Conservation (phyloP, 108 stramenopile species). For the Tribonema minus region DNA sequence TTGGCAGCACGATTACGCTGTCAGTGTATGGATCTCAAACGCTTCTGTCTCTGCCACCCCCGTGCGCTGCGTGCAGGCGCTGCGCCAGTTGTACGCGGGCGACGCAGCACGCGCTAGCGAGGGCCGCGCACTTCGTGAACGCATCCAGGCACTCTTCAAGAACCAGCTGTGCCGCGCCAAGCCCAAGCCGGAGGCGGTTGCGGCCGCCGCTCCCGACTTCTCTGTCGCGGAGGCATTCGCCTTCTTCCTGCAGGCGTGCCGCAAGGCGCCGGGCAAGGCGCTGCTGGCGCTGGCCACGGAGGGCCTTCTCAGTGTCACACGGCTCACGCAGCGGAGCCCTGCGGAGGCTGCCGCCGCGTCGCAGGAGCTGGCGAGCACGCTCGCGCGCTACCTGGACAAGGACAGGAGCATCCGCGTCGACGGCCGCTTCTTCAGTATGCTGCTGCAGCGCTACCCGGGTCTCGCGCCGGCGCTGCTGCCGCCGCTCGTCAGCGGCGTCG, state of each 20-base stretch:
- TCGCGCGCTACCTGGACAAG: neutral
- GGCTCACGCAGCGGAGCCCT: neutral
- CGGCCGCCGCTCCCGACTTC: neutral
- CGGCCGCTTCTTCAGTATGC: neutral
- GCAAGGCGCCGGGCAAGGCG: neutral
- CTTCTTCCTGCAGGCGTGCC: neutral
- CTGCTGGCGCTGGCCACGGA: neutral
- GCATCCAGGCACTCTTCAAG: conserved; percentile 12
- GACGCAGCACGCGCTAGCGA: neutral
- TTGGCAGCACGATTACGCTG: too few relatives aligned
- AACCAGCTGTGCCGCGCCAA: conserved; percentile 29
- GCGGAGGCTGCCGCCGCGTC: neutral
- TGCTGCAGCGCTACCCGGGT: neutral
- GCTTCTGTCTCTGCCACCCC: too few relatives aligned
- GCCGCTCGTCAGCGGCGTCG: neutral
- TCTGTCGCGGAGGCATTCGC: neutral
- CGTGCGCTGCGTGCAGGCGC: too few relatives aligned
- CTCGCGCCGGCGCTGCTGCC: neutral
- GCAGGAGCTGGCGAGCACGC: neutral
- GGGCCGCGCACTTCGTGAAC: neutral
- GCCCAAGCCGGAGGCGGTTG: neutral
- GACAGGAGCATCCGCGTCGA: neutral
- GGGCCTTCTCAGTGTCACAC: neutral
- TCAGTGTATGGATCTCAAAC: too few relatives aligned
- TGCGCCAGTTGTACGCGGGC: neutral